Conservation (phyloP, 495 filamentous ascomycete genomes). For the Emericellopsis terricola region DNA sequence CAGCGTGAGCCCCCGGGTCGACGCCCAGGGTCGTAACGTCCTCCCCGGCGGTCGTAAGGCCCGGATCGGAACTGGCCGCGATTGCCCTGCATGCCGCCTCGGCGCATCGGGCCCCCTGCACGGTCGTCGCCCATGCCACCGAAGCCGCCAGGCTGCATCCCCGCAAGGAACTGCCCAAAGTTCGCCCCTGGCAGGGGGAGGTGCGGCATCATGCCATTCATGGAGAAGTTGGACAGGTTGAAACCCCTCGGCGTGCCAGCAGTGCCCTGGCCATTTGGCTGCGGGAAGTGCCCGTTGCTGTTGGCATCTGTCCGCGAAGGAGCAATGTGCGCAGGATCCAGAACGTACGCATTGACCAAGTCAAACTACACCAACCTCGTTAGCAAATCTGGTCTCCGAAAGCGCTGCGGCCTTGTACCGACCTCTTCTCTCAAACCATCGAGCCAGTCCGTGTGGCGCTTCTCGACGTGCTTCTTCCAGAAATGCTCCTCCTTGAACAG, state of each 20-base stretch:
- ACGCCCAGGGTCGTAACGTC: conserved; percentile 13
- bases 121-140: conserved; percentile 27
- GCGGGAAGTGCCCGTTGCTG: conserved; percentile 88
- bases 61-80: conserved; percentile 26
- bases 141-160: conserved; percentile 11
- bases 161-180: conserved; percentile 38
- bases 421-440: conserved; percentile 69
- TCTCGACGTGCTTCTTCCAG: conserved; percentile 96
- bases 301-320: conserved; percentile 90
- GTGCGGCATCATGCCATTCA: conserved; percentile 35
- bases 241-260: conserved; percentile 87
- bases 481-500: conserved; percentile 93
- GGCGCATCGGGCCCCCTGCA: conserved; percentile 27
- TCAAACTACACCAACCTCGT: conserved; percentile 36
- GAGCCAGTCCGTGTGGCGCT: conserved; percentile 82
- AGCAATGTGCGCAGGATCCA: conserved; percentile 84
- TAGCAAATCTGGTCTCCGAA: not conserved
- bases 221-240: conserved; percentile 48
- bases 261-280: conserved; percentile 47
- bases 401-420: conserved; percentile 18
- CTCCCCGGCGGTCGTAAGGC: conserved; percentile 32
- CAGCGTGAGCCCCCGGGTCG: conserved; percentile 29
- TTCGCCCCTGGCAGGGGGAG: conserved; percentile 23
- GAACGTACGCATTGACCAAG: conserved; percentile 81
- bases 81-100: conserved; percentile 21